Conservation (phyloP, 495 filamentous ascomycete species). For the Xanthoparmelia taractica region DNA sequence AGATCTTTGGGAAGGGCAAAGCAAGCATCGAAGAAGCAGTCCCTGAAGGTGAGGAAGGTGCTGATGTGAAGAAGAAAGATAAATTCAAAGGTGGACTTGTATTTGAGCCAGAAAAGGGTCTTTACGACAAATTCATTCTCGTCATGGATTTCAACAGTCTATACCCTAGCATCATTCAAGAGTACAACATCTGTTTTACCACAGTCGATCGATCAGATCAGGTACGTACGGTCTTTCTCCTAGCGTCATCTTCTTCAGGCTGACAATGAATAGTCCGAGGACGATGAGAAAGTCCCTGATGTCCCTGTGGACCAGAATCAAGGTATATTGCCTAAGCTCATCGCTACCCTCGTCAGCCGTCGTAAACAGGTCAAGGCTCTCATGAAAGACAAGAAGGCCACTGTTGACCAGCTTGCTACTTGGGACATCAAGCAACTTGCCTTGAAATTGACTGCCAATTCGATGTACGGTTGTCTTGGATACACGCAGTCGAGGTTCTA, state of each 20-base stretch:
- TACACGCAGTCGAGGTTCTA: slow-evolving; percentile 96
- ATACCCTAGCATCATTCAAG: slow-evolving; percentile 97
- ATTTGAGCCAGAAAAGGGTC: slow-evolving; percentile 93
- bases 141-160: slow-evolving; percentile 99
- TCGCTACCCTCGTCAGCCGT: slow-evolving; percentile 80
- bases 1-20: slow-evolving; percentile 63
- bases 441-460: slow-evolving; percentile 95
- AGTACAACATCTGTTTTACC: slow-evolving; percentile 99
- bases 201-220: slow-evolving; percentile 71
- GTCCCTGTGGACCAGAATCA: slow-evolving; percentile 64
- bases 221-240: slow-evolving; percentile 34
- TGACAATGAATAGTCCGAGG: slow-evolving; percentile 50
- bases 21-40: slow-evolving; percentile 61
- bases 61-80: slow-evolving; percentile 85
- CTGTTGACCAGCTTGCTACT: slow-evolving; percentile 75
- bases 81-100: slow-evolving; percentile 98
- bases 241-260: slow-evolving; percentile 17
- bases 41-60: slow-evolving; percentile 62
- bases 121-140: slow-evolving; percentile 93
- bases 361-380: slow-evolving; percentile 84
- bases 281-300: slow-evolving; percentile 66
- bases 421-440: slow-evolving; percentile 98
- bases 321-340: slow-evolving; percentile 82
- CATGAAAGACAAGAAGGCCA: slow-evolving; percentile 90
- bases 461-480: slow-evolving; percentile 98